phyloP scores from a whole-genome alignment of 2,329 filamentous ascomycete genomes.

The Aspergillus pseudotamarii region DNA sequence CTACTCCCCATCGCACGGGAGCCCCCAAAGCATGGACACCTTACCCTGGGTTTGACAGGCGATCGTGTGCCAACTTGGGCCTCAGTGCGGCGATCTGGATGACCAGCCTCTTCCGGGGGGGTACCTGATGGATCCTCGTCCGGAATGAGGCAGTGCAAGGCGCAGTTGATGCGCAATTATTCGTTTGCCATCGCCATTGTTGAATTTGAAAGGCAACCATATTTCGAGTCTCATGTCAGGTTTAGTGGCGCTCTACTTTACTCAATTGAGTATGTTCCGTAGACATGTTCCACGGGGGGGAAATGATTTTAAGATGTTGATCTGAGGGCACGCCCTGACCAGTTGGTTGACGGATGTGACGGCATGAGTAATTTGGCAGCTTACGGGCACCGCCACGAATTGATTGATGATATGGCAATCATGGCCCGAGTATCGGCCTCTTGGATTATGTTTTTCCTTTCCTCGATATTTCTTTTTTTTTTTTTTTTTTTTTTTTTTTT shows the following conservation, averaged over 20 bases:
- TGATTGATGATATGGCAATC: neutral
- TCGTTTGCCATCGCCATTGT: neutral
- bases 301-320: neutral
- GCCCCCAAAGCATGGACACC: neutral
- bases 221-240: neutral
- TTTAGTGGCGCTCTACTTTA: neutral
- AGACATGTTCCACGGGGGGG: neutral
- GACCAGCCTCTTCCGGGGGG: neutral
- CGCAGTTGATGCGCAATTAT: neutral
- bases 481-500: too few species aligned
- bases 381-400: neutral
- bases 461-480: too few species aligned
- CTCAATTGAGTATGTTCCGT: neutral
- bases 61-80: neutral
- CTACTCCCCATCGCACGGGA: neutral
- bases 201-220: neutral
- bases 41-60: neutral
- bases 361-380: neutral
- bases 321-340: neutral
- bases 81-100: neutral
- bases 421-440: too few species aligned
- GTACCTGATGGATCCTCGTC: neutral
- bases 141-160: slow-evolving; percentile 2
- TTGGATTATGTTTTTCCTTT: neutral
- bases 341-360: neutral